These are phyloP conservation scores for Plasmodium knowlesi DNA, from an alignment of 169 alveolate species.

Conservation along the genomic window DNA sequence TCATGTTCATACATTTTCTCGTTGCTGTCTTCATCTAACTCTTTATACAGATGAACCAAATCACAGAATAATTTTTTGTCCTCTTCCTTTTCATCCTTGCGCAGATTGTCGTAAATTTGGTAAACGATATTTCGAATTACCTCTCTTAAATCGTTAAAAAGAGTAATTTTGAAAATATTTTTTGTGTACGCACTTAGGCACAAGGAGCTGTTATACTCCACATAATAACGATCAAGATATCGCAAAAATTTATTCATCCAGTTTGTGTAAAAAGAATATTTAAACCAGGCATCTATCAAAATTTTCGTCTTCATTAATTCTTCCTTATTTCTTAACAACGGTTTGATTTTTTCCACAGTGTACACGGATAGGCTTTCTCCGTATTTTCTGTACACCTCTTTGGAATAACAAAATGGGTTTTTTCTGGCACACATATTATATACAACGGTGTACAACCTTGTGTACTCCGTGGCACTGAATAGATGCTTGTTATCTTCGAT, in stretches of 20 bases:
- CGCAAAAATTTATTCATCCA: conserved; percentile 82
- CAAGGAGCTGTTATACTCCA: conserved; percentile 71
- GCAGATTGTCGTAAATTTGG: conserved; percentile 40
- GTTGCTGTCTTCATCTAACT: conserved; percentile 56
- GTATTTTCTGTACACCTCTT: conserved; percentile 72
- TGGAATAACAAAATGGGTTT: conserved; percentile 68
- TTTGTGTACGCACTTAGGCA: conserved; percentile 70
- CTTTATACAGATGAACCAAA: conserved; percentile 55
- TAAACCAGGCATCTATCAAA: conserved; percentile 76
- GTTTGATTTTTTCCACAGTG: conserved; percentile 57
- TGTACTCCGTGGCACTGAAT: conserved; percentile 78
- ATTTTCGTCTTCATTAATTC: conserved; percentile 31
- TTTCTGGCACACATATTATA: conserved; percentile 80
- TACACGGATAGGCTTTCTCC: conserved; percentile 63
- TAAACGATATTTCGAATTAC: conserved; percentile 32
- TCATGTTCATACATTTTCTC: conserved; percentile 73
- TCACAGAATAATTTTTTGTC: conserved; percentile 55
- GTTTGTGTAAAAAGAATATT: conserved; percentile 75
- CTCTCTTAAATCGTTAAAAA: conserved; percentile 56
- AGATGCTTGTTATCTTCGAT: conserved; percentile 48
- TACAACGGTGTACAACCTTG: conserved; percentile 77
- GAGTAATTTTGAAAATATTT: conserved; percentile 56
- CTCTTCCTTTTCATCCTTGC: conserved; percentile 27
- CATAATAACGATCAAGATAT: conserved; percentile 76
- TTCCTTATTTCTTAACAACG: conserved; percentile 15